Conservation (phyloP, 257 asterid species). For the Salvia rosmarinus region DNA sequence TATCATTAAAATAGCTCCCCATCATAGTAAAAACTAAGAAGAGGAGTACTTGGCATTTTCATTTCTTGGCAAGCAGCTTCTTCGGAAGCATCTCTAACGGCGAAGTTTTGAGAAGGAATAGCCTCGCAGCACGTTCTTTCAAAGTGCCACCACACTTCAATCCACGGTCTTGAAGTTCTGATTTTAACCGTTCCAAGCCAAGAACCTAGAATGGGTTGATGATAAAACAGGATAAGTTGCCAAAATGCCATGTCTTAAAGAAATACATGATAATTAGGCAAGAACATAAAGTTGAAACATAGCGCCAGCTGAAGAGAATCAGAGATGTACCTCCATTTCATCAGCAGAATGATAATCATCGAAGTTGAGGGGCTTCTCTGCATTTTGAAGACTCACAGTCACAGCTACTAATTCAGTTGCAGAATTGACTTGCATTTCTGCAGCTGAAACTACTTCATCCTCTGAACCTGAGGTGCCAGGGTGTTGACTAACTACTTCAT, state of each 20-base stretch:
- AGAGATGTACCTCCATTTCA: constrained; percentile 61
- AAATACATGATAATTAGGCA: background rate
- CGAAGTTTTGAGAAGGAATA: constrained; percentile 59
- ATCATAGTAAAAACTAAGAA: background rate
- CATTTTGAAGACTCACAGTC: background rate
- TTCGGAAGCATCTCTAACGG: constrained; percentile 81
- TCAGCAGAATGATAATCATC: constrained; percentile 63
- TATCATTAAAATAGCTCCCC: background rate
- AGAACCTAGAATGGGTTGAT: constrained; percentile 49
- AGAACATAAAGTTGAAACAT: background rate
- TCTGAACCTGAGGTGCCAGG: constrained; percentile 36
- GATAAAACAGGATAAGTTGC: constrained; percentile 12
- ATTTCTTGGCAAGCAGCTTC: constrained; percentile 86
- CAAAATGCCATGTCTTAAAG: background rate
- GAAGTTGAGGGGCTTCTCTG: constrained; percentile 53
- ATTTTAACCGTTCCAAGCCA: constrained; percentile 77
- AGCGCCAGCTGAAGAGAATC: background rate
- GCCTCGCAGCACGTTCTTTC: constrained; percentile 90
- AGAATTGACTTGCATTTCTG: constrained; percentile 28
- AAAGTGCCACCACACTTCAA: constrained; percentile 81
- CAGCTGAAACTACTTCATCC: constrained; percentile 37
- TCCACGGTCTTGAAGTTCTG: constrained; percentile 78
- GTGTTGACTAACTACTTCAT: constrained; percentile 33
- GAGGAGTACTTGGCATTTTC: no score
- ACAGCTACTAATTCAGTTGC: constrained; percentile 13